Conservation (phyloP, 345 rosid species). For the Angophora floribunda region DNA sequence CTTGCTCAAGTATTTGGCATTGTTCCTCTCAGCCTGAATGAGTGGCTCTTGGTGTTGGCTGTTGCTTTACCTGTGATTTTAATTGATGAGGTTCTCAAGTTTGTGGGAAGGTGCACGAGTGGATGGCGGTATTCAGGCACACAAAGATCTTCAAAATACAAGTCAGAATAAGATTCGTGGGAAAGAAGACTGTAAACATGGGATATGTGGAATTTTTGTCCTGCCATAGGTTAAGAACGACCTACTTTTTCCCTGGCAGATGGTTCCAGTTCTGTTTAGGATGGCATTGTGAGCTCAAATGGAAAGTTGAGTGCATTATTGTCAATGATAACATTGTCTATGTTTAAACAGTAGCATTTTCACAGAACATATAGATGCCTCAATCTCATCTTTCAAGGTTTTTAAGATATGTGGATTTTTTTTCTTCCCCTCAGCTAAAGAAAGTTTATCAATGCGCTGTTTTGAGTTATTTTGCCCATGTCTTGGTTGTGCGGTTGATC, state of each 20-base stretch:
- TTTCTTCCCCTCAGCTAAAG: neutral
- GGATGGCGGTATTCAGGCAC: slow-evolving; percentile 19
- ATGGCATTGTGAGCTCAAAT: neutral
- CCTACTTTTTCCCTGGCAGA: neutral
- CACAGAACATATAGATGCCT: neutral
- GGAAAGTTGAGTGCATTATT: neutral
- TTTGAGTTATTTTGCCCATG: neutral
- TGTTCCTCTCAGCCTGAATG: slow-evolving; percentile 77
- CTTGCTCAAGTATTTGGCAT: slow-evolving; percentile 74
- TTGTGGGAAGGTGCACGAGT: slow-evolving; percentile 64
- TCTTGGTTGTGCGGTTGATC: neutral
- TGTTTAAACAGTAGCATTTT: neutral
- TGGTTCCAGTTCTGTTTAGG: neutral
- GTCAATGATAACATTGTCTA: neutral
- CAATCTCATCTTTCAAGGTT: neutral
- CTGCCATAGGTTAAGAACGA: neutral
- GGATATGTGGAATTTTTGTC: neutral
- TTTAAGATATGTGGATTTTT: neutral
- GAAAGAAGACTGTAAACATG: neutral
- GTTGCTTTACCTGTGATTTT: slow-evolving; percentile 77
- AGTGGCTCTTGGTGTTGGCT: slow-evolving; percentile 81
- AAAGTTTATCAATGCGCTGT: neutral
- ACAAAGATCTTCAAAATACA: slow-evolving; percentile 29
- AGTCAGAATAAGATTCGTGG: slow-evolving; percentile 34
- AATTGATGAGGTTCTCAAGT: slow-evolving; percentile 77